Conservation (phyloP, 2,329 filamentous ascomycete genomes). For the Fusarium papillatum region DNA sequence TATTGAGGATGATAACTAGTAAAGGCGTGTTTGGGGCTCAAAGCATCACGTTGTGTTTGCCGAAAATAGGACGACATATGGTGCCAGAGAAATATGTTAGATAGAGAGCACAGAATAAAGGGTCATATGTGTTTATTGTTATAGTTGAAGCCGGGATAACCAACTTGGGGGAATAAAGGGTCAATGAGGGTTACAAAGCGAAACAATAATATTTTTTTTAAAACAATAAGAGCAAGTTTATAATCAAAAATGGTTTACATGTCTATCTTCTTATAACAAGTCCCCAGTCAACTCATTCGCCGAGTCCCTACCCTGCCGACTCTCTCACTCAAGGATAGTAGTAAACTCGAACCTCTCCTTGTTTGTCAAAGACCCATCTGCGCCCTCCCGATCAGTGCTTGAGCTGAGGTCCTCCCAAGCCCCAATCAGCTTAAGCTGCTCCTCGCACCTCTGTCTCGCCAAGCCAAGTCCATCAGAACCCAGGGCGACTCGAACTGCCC, state of each 20-base stretch:
- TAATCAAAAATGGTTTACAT: not conserved
- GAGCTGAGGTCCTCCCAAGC: not conserved
- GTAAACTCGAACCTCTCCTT: not conserved
- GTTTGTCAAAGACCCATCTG: not conserved
- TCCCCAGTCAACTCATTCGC: not conserved
- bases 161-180: too few relatives aligned
- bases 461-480: not conserved
- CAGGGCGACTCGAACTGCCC: not conserved
- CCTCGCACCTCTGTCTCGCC: not conserved
- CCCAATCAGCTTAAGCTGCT: not conserved
- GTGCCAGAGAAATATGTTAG: too few relatives aligned
- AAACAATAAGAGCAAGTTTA: not conserved
- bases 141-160: too few relatives aligned
- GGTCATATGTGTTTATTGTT: too few relatives aligned
- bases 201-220: not conserved
- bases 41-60: too few relatives aligned
- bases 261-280: not conserved
- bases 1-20: too few relatives aligned
- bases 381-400: not conserved
- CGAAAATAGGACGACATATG: too few relatives aligned
- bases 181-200: too few relatives aligned
- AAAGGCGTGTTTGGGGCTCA: too few relatives aligned
- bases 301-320: not conserved
- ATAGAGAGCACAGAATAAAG: too few relatives aligned
- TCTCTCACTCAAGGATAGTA: not conserved